phyloP scores from a whole-genome alignment of 345 rosid species.

The Populus pruinosa region DNA sequence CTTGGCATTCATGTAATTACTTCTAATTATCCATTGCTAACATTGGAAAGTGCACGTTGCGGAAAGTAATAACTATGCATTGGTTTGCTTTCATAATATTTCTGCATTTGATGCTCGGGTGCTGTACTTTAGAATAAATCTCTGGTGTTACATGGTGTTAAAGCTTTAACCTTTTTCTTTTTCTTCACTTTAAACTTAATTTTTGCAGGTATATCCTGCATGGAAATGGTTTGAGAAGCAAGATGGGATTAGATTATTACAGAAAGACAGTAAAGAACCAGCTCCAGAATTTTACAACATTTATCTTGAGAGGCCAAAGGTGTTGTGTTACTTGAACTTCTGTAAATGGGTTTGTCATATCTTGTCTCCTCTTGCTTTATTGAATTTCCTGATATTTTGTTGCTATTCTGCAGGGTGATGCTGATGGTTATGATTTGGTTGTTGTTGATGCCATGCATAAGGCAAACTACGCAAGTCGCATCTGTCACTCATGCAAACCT shows the following conservation, averaged over 20 bases:
- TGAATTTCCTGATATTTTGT: slow-evolving; percentile 20
- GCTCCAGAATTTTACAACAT: slow-evolving; percentile 99
- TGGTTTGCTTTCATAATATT: neutral
- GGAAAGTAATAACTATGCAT: neutral
- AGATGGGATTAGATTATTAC: slow-evolving; percentile 96
- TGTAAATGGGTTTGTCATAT: slow-evolving; percentile 2
- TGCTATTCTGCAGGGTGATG: slow-evolving; percentile 75
- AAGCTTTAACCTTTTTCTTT: neutral
- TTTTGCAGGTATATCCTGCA: slow-evolving; percentile 88
- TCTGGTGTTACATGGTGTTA: slow-evolving; percentile 6
- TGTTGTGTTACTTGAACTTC: slow-evolving; percentile 23
- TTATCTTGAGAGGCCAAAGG: slow-evolving; percentile 99
- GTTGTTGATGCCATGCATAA: slow-evolving; percentile 99
- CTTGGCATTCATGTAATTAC: neutral
- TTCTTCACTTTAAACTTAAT: neutral
- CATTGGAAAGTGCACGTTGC: neutral
- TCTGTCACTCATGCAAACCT: slow-evolving; percentile 99
- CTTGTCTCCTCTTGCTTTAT: slow-evolving; percentile 13
- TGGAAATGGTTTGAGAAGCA: slow-evolving; percentile 99
- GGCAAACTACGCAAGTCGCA: slow-evolving; percentile 98
- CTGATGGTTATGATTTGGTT: slow-evolving; percentile 98
- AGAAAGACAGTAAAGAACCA: slow-evolving; percentile 88
- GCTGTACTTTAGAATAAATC: slow-evolving; percentile 1
- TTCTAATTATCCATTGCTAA: neutral
- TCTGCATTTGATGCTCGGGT: neutral